These are phyloP conservation scores for Boletus insuetus DNA, from an alignment of 768 basidiomycete species.

Conservation along the genomic window DNA sequence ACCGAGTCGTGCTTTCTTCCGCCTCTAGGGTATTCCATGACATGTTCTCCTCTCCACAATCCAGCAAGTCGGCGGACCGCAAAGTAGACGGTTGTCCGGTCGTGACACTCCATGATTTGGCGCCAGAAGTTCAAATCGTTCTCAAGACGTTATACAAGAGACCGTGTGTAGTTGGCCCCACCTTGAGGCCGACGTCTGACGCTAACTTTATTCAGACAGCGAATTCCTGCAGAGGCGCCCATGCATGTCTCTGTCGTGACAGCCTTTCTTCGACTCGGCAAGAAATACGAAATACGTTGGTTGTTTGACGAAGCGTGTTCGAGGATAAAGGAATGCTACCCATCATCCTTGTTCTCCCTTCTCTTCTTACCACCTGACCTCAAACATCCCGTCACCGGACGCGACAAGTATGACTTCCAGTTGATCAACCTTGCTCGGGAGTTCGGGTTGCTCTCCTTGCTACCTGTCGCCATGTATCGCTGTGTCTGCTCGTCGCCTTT, in stretches of 20 bases:
- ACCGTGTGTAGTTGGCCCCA: conserved; percentile 19
- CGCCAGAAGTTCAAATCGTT: conserved; percentile 24
- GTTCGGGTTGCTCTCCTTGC: conserved; percentile 21
- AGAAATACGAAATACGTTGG: conserved; percentile 25
- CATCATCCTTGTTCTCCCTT: conserved; percentile 23
- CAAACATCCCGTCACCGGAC: conserved; percentile 17
- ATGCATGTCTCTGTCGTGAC: conserved; percentile 20
- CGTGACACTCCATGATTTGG: conserved; percentile 16
- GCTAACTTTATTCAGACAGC: conserved; percentile 18
- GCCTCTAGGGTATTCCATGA: conserved; percentile 20
- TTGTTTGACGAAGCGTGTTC: conserved; percentile 21
- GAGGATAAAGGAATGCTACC: conserved; percentile 23
- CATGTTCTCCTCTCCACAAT: conserved; percentile 15
- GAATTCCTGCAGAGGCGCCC: conserved; percentile 16
- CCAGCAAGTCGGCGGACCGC: conserved; percentile 8
- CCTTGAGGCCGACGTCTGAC: neutral
- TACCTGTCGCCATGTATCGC: conserved; percentile 25
- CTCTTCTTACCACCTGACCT: conserved; percentile 23
- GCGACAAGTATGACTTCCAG: conserved; percentile 26
- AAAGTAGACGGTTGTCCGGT: conserved; percentile 26
- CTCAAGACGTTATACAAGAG: conserved; percentile 21
- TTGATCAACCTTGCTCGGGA: conserved; percentile 24
- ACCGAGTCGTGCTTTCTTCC: conserved; percentile 21
- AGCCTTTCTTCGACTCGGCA: conserved; percentile 24
- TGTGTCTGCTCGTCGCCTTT: conserved; percentile 19